Conservation (phyloP, 257 asterid genomes). For the Scutellaria barbata region DNA sequence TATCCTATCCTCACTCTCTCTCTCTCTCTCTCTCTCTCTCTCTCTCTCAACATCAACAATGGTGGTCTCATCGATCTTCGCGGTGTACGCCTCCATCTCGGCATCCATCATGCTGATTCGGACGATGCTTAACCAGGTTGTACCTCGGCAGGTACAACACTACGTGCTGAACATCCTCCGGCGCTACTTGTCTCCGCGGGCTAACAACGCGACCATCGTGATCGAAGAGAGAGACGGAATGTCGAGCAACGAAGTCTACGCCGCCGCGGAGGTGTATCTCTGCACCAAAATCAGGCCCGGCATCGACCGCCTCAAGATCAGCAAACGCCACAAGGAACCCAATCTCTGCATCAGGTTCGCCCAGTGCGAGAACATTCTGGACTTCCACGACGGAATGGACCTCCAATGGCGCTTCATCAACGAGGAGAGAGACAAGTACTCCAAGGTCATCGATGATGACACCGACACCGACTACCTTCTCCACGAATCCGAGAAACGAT, state of each 20-base stretch:
- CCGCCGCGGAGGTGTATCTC: constrained; percentile 63
- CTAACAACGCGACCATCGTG: constrained; percentile 38
- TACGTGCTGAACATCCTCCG: constrained; percentile 40
- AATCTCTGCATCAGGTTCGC: constrained; percentile 49
- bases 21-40: too few species aligned
- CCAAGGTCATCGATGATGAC: constrained; percentile 42
- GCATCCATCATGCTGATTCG: constrained; percentile 59
- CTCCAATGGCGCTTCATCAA: constrained; percentile 56
- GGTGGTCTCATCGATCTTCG: constrained; percentile 58
- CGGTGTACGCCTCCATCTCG: constrained; percentile 64
- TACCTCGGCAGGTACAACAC: constrained; percentile 56
- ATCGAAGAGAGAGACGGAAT: constrained; percentile 71
- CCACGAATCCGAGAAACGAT: constrained; percentile 43
- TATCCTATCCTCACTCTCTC: too few species aligned
- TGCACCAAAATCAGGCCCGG: constrained; percentile 50
- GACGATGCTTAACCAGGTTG: constrained; percentile 58
- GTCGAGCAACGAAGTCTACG: constrained; percentile 54
- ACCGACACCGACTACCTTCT: constrained; percentile 16
- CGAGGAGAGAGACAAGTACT: constrained; percentile 36
- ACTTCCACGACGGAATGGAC: constrained; percentile 45
- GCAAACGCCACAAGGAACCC: constrained; percentile 54
- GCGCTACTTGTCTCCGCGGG: constrained; percentile 37
- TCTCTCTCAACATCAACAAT: constrained; percentile 22
- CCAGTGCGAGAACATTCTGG: constrained; percentile 50
- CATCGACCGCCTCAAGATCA: constrained; percentile 56